phyloP scores from a whole-genome alignment of 805 yeast genomes.

The Cyberlindnera mycetangii region DNA sequence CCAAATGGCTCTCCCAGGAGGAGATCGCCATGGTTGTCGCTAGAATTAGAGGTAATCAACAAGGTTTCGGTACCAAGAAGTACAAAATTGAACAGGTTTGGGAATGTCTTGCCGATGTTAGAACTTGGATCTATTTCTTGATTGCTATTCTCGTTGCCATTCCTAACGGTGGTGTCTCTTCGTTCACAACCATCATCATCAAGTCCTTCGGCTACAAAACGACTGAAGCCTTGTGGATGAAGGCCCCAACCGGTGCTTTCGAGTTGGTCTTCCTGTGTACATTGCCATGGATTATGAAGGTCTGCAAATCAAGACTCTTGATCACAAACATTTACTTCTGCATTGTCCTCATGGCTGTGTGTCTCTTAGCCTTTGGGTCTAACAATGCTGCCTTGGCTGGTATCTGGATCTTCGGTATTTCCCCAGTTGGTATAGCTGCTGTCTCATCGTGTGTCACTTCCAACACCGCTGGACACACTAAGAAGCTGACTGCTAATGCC shows the following conservation, averaged over 20 bases:
- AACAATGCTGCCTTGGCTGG: constrained; percentile 31
- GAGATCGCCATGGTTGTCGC: constrained; percentile 42
- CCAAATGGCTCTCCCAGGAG: constrained; percentile 37
- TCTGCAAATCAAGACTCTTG: constrained; percentile 1
- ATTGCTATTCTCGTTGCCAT: constrained; percentile 32
- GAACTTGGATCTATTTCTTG: constrained; percentile 38
- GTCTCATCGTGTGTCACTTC: constrained; percentile 23
- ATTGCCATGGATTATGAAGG: constrained; percentile 9
- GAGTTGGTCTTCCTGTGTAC: constrained; percentile 31
- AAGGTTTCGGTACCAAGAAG: constrained; percentile 41
- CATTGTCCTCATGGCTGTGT: constrained; percentile 9
- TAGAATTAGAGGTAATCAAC: constrained; percentile 42
- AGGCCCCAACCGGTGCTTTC: constrained; percentile 36
- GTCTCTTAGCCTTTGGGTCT: constrained; percentile 36
- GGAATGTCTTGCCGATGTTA: constrained; percentile 31
- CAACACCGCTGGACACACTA: constrained; percentile 19
- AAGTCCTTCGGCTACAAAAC: constrained; percentile 37
- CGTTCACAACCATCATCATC: constrained; percentile 41
- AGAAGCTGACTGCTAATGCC: constrained; percentile 14
- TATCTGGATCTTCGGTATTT: constrained; percentile 29
- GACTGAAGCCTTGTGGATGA: constrained; percentile 30
- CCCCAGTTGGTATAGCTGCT: constrained; percentile 22
- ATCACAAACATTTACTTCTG: constrained; percentile 8
- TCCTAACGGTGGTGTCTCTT: constrained; percentile 46
- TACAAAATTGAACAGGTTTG: constrained; percentile 36